A percentile compares a stretch with the other conserved stretches of the same genome.
Conservation (phyloP, 179 eudicot genomes). For the Amaranthus tricolor region DNA sequence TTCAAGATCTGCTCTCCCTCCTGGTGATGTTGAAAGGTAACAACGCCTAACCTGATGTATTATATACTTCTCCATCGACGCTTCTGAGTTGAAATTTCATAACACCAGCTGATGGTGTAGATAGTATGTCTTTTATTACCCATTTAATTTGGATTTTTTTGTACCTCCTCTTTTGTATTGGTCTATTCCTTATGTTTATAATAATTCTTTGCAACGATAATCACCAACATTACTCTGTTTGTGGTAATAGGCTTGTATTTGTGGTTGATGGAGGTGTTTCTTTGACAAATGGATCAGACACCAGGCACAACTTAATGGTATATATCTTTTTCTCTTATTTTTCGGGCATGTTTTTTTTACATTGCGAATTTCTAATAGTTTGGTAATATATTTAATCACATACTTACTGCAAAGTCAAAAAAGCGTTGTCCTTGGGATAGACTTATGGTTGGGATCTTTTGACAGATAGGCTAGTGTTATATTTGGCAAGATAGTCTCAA, state of each 20-base stretch:
- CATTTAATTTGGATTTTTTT: neutral
- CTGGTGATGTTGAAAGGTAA: constrained; percentile 77
- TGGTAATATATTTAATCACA: neutral
- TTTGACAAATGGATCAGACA: constrained; percentile 47
- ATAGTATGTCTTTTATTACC: neutral
- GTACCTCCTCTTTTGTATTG: neutral
- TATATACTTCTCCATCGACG: neutral
- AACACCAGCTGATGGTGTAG: neutral
- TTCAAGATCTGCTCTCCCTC: constrained; percentile 77
- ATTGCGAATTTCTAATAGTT: constrained; percentile 3
- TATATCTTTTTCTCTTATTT: constrained; percentile 9
- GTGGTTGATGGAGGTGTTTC: constrained; percentile 71
- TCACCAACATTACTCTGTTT: neutral
- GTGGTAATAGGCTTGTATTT: constrained; percentile 65
- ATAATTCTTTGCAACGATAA: neutral
- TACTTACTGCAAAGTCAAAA: too few relatives aligned
- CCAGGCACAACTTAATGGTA: constrained; percentile 55
- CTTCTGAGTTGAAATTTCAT: neutral
- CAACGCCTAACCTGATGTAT: constrained; percentile 1
- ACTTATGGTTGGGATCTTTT: too few relatives aligned
- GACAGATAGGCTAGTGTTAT: too few relatives aligned
- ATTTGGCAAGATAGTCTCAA: too few relatives aligned
- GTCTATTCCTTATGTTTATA: neutral
- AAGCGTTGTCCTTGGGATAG: too few relatives aligned
- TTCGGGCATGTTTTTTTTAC: neutral